Conservation (phyloP, 2,329 filamentous ascomycete species). For the Amphichorda felina region DNA sequence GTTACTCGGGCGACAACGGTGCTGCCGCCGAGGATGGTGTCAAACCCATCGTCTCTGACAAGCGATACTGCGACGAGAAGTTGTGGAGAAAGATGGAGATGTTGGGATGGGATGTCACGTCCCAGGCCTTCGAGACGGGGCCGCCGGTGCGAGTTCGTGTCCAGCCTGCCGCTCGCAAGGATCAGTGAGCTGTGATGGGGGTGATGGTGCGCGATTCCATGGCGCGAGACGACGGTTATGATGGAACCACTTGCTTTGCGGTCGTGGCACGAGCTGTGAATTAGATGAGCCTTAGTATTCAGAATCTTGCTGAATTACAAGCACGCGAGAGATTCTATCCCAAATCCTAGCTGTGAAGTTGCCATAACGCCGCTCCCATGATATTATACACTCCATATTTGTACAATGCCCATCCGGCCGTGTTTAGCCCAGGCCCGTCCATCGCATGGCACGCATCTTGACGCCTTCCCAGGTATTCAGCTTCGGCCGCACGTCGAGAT, state of each 20-base stretch:
- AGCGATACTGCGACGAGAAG: conserved; percentile 1
- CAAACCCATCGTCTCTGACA: neutral
- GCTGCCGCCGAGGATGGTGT: conserved; percentile 4
- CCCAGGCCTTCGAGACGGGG: conserved; percentile 22
- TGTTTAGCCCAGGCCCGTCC: conserved; percentile 34
- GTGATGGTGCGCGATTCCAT: too few species aligned
- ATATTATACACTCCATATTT: neutral
- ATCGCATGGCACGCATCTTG: conserved; percentile 49
- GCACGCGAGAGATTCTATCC: too few species aligned
- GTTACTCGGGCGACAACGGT: conserved; percentile 8
- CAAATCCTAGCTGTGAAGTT: too few species aligned
- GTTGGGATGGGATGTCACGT: conserved; percentile 20
- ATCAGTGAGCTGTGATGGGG: conserved; percentile 6
- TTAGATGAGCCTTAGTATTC: too few species aligned
- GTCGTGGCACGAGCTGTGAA: too few species aligned
- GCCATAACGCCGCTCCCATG: neutral
- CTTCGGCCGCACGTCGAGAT: conserved; percentile 57
- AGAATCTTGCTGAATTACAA: too few species aligned
- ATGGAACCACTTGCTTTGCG: too few species aligned
- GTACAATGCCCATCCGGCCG: neutral
- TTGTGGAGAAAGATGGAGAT: conserved; percentile 15
- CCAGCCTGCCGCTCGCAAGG: conserved; percentile 11
- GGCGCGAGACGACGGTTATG: too few species aligned
- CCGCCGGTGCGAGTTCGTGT: conserved; percentile 19
- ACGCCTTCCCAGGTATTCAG: conserved; percentile 56